phyloP scores from a whole-genome alignment of 164 flowering plant species.

The Aristolochia contorta region DNA sequence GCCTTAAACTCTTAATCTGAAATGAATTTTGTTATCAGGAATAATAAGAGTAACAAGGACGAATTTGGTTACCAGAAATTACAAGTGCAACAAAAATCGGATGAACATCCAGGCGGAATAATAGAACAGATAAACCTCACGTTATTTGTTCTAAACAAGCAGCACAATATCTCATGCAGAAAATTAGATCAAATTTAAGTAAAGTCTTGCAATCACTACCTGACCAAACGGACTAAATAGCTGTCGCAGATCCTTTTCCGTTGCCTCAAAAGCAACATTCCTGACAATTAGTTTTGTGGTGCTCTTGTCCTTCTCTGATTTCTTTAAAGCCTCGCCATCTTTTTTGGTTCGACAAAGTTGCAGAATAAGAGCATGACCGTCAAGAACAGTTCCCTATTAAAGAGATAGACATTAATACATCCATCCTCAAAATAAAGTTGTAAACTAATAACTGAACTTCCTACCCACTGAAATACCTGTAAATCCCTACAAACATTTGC shows the following conservation, averaged over 20 bases:
- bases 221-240: slow-evolving; percentile 90
- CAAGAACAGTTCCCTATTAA: slow-evolving; percentile 77
- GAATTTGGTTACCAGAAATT: too few species aligned
- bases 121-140: too few species aligned
- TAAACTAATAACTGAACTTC: neutral
- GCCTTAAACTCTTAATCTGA: slow-evolving; percentile 74
- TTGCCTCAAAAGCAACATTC: slow-evolving; percentile 97
- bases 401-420: neutral
- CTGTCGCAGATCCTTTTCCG: slow-evolving; percentile 81
- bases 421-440: neutral
- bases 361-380: slow-evolving; percentile 88
- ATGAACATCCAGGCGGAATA: too few species aligned
- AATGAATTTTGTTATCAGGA: neutral
- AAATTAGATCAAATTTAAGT: neutral
- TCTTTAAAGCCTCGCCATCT: slow-evolving; percentile 33
- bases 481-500: slow-evolving; percentile 58
- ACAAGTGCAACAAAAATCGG: too few species aligned
- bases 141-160: too few species aligned
- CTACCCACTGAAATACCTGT: slow-evolving; percentile 39
- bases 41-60: too few species aligned
- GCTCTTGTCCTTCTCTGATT: slow-evolving; percentile 50
- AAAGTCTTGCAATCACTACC: slow-evolving; percentile 29
- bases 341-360: slow-evolving; percentile 74
- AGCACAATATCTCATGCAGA: too few species aligned
- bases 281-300: slow-evolving; percentile 81